Evolutionary conservation across 495 filamentous ascomycete species (phyloP), one percentile per base, ranked within the genome.

Genomic region (Geoglossum glabrum): DNA sequence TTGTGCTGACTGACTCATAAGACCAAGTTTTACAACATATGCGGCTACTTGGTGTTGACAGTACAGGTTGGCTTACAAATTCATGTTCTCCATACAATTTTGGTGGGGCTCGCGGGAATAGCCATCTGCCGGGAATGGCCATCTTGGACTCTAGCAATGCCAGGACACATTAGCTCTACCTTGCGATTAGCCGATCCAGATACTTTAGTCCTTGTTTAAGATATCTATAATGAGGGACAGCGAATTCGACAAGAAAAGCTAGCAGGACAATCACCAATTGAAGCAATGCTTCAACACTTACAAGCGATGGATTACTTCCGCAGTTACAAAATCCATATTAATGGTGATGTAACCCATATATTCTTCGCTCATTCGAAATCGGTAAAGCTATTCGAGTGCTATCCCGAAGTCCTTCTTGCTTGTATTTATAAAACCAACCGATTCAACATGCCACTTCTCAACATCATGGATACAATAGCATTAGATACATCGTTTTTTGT

Each of bases 361-460:
- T 56, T 56, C 26, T 56, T 56, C n/a, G 54, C 54, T 17, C 27
- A 56, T 43, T 28, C 17, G 19, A 9, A 0, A 8, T 31, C 10
- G 1, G 23, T 56, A 3, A 2, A 56, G 2, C 31, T 57, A 34
- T 52, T 60, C 0, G 3, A 50, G 2, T 3, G 30, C 6, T 47
- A 52, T 33, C 54, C 56, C 17, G 51, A 63, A 38, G 50, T 63
- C 40, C 26, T 63, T 9, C 36, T 56, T n/a, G 56, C 61, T 43
- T 56, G 57, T 38, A 63, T 50, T 3, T 62, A 63, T 28, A 62
- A 63, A 52, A 62, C 60, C 2, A 63, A 63, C 36, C 19, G 57
- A 33, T 62, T 62, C 49, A 63, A 62, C 23, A 59, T 63, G 62
- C 56, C 49, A 3, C 25, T 63, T 13, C 36, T 62, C 3, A 61